A percentile compares a stretch with the other conserved stretches of the same genome.
Evolutionary conservation across 73 alveolate genomes (phyloP).

Genomic region (Paramecium octaurelia): DNA sequence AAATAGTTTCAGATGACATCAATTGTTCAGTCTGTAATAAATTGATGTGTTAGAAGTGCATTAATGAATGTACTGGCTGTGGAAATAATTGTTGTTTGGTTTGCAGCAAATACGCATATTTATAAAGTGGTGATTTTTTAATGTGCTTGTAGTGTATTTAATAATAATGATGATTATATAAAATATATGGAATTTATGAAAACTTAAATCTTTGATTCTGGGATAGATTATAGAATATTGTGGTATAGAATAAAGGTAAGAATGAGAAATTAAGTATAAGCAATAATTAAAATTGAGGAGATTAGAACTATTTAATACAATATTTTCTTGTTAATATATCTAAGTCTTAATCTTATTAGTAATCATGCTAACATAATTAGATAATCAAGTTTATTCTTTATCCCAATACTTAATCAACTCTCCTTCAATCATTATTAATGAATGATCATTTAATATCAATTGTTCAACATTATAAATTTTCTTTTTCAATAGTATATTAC

Average conservation of each 20-base stretch:
- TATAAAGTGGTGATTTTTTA: background rate
- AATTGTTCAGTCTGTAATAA: background rate
- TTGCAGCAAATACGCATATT: background rate
- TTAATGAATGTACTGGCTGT: background rate
- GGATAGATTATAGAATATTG: background rate
- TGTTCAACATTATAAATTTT: background rate
- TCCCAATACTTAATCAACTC: background rate
- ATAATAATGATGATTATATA: background rate
- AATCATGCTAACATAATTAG: too few relatives aligned
- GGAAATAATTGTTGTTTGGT: background rate
- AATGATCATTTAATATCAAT: background rate
- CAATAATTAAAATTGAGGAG: too few relatives aligned
- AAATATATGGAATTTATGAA: slow-evolving; percentile 90
- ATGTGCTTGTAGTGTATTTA: background rate
- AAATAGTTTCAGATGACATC: background rate
- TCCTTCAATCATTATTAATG: background rate
- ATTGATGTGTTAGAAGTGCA: background rate
- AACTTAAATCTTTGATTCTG: slow-evolving; percentile 67
- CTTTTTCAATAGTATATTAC: background rate
- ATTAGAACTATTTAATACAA: too few relatives aligned
- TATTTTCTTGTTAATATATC: too few relatives aligned
- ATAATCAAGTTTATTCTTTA: background rate
- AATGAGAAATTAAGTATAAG: too few relatives aligned
- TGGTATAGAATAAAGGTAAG: too few relatives aligned
- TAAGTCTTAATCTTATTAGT: too few relatives aligned